These are phyloP conservation scores for Sphaerulina vaccinii DNA, from an alignment of 2,329 filamentous ascomycete species.

Conservation along the genomic window DNA sequence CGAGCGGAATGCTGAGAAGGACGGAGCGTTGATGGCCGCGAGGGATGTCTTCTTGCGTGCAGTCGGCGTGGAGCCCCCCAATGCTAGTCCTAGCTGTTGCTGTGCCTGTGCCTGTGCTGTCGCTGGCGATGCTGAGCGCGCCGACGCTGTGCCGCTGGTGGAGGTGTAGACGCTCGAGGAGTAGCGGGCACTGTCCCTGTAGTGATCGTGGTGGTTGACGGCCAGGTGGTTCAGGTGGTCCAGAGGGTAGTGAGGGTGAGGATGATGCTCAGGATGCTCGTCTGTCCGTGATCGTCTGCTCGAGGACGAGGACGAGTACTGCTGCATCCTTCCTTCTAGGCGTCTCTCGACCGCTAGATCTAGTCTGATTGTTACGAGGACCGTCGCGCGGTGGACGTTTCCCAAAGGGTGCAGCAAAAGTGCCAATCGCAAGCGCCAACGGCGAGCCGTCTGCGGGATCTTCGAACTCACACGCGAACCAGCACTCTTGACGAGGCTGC, in stretches of 20 bases:
- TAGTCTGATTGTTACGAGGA: constrained; percentile 4
- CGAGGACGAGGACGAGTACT: background rate
- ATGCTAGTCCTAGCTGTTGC: background rate
- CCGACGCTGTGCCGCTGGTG: constrained; percentile 11
- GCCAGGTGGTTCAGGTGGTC: constrained; percentile 7
- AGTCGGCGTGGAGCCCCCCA: background rate
- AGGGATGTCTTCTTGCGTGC: constrained; percentile 14
- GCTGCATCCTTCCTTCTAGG: background rate
- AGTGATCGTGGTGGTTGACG: constrained; percentile 1
- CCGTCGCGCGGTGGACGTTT: constrained; percentile 3
- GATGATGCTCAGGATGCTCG: background rate
- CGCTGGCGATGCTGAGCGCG: constrained; percentile 15
- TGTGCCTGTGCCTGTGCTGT: constrained; percentile 30
- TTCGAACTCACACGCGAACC: constrained; percentile 8
- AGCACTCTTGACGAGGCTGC: constrained; percentile 4
- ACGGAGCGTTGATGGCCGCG: constrained; percentile 35
- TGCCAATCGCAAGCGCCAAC: constrained; percentile 15
- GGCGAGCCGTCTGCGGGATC: constrained; percentile 8
- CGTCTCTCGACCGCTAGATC: constrained; percentile 4
- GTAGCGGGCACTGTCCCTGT: background rate
- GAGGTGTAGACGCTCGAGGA: constrained; percentile 14
- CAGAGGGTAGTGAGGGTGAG: background rate
- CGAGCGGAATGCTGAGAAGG: constrained; percentile 47
- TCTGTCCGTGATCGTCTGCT: background rate
- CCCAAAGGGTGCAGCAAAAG: constrained; percentile 3